phyloP scores from a whole-genome alignment of 1,139 yeast genomes.

The Hansenula lynferdii region DNA sequence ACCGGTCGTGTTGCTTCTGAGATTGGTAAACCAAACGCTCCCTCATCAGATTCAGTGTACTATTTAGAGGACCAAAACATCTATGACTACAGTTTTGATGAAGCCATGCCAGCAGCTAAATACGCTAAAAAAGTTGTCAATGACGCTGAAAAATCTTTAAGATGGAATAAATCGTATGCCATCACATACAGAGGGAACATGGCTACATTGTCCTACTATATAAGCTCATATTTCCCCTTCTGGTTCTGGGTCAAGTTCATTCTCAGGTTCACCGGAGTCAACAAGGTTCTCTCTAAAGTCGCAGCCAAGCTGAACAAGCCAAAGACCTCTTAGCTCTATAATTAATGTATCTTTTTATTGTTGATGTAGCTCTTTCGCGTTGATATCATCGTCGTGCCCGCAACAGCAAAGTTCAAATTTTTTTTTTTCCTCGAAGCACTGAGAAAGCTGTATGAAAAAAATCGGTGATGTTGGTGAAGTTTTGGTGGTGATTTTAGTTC shows the following conservation, averaged over 20 bases:
- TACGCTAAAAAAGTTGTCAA: background rate
- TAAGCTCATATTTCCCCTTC: constrained; percentile 6
- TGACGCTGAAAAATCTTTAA: constrained; percentile 1
- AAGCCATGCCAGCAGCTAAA: constrained; percentile 27
- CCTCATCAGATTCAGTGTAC: background rate
- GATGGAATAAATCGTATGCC: constrained; percentile 1
- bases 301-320: background rate
- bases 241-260: background rate
- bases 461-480: background rate
- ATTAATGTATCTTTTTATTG: background rate
- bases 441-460: background rate
- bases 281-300: background rate
- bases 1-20: constrained; percentile 63
- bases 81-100: background rate
- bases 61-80: background rate
- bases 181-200: constrained; percentile 7
- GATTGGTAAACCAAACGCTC: constrained; percentile 43
- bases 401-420: constrained; percentile 1
- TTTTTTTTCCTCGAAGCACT: background rate
- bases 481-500: background rate
- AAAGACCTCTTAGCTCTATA: background rate
- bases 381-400: background rate
- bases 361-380: background rate
- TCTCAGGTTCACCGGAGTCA: background rate
- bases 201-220: constrained; percentile 6